Conservation (phyloP, 495 filamentous ascomycete species). For the Aspergillus affinis region DNA sequence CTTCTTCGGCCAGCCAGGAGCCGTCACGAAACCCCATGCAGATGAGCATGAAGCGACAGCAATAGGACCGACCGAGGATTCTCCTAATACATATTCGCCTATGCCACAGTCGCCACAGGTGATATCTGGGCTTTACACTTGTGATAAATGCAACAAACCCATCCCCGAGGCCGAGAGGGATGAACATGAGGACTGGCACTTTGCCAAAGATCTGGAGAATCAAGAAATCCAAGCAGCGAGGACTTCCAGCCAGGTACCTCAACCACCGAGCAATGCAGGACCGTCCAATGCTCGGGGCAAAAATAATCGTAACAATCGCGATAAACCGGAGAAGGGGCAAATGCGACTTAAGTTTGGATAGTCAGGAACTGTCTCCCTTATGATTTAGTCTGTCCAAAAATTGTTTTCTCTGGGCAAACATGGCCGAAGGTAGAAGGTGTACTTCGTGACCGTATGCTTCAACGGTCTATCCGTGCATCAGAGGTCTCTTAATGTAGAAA, state of each 20-base stretch:
- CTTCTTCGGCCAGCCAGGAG: constrained; percentile 31
- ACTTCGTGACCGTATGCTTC: no score
- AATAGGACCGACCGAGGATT: neutral
- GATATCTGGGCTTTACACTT: constrained; percentile 53
- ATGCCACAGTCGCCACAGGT: constrained; percentile 24
- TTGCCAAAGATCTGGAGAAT: constrained; percentile 80
- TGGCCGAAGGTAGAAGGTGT: no score
- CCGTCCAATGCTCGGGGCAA: constrained; percentile 32
- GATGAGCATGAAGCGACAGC: constrained; percentile 14
- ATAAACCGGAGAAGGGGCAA: constrained; percentile 73
- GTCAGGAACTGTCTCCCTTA: neutral
- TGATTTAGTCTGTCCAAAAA: no score
- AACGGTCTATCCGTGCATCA: neutral
- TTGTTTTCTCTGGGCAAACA: no score
- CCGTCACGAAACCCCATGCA: constrained; percentile 8
- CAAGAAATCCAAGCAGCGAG: constrained; percentile 48
- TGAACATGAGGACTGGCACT: constrained; percentile 94
- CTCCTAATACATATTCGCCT: neutral
- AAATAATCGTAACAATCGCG: constrained; percentile 30
- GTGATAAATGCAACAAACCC: constrained; percentile 62
- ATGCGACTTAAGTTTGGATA: constrained; percentile 69
- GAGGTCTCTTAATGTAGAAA: neutral
- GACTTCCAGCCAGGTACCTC: constrained; percentile 23
- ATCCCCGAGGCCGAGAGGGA: constrained; percentile 57
- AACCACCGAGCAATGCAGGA: constrained; percentile 22